Evolutionary conservation across 768 basidiomycete genomes (phyloP).

Genomic region (Daedaleopsis sinensis): DNA sequence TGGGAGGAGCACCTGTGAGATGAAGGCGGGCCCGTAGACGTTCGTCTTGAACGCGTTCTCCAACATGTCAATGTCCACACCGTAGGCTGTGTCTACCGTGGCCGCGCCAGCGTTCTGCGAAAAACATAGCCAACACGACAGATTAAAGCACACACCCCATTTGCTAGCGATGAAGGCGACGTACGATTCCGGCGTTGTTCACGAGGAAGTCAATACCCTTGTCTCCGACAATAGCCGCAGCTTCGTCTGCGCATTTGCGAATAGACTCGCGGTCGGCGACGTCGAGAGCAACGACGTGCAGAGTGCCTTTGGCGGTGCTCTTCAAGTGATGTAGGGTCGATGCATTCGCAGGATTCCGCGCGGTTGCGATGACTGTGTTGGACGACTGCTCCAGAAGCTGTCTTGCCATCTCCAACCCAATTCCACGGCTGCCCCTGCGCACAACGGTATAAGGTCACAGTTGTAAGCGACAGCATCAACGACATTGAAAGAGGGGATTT

Average conservation of each 20-base stretch:
- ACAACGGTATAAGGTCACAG: neutral
- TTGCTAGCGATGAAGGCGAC: constrained; percentile 15
- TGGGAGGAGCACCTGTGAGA: constrained; percentile 35
- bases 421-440: constrained; percentile 31
- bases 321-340: too few species aligned
- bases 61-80: constrained; percentile 24
- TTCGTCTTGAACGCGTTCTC: constrained; percentile 32
- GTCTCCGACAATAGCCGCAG: too few species aligned
- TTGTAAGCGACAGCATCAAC: too few species aligned
- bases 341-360: constrained; percentile 29
- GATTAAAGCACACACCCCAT: too few species aligned
- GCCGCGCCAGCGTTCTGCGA: too few species aligned
- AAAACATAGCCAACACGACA: too few species aligned
- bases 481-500: too few species aligned
- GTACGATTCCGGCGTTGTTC: constrained; percentile 42
- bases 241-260: too few species aligned
- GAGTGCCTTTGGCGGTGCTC: too few species aligned
- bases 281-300: too few species aligned
- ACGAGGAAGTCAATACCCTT: constrained; percentile 42
- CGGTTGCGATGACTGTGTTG: constrained; percentile 35
- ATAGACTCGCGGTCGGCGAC: too few species aligned
- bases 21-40: constrained; percentile 37
- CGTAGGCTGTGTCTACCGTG: constrained; percentile 29
- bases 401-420: constrained; percentile 32
- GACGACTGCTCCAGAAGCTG: constrained; percentile 25